Percentiles rank a stretch among this genome's conserved stretches.
These are phyloP conservation scores for Effrenium voratum DNA, from an alignment of 73 alveolate species.

Conservation along the genomic window DNA sequence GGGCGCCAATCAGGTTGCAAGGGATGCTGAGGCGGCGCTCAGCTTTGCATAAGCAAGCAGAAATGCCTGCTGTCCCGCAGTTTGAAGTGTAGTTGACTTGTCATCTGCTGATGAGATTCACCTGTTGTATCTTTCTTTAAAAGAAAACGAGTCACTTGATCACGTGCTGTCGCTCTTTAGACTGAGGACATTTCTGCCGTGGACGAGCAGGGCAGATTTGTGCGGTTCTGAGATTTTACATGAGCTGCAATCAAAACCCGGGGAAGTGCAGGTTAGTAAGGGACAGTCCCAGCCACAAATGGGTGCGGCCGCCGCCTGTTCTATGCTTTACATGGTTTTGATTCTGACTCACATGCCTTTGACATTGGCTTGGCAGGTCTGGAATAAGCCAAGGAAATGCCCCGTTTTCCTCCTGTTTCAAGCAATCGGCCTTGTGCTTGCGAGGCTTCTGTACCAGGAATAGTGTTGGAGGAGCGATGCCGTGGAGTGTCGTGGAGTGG, in stretches of 20 bases:
- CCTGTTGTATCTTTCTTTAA: neutral
- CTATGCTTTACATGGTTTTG: neutral
- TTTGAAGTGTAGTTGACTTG: too few species aligned
- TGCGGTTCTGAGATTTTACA: neutral
- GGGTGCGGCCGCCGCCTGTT: neutral
- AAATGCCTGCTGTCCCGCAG: too few species aligned
- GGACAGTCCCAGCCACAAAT: too few species aligned
- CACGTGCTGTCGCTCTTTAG: neutral
- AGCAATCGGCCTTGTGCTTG: neutral
- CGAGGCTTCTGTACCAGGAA: constrained; percentile 55
- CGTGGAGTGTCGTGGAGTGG: neutral
- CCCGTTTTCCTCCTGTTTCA: neutral
- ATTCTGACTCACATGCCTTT: neutral
- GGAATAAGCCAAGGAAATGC: neutral
- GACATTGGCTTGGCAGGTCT: neutral
- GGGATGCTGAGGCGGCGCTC: too few species aligned
- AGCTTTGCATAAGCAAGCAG: too few species aligned
- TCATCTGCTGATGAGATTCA: too few species aligned
- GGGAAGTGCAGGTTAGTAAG: too few species aligned
- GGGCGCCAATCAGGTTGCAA: too few species aligned
- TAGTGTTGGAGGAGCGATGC: constrained; percentile 21
- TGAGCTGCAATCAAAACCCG: too few species aligned
- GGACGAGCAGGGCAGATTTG: constrained; percentile 84
- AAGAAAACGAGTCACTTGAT: neutral
- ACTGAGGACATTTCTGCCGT: constrained; percentile 57